A percentile compares a stretch with the other conserved stretches of the same genome.
These are phyloP conservation scores for Diaporthe australafricana DNA, from an alignment of 2,329 filamentous ascomycete species.

Conservation along the genomic window DNA sequence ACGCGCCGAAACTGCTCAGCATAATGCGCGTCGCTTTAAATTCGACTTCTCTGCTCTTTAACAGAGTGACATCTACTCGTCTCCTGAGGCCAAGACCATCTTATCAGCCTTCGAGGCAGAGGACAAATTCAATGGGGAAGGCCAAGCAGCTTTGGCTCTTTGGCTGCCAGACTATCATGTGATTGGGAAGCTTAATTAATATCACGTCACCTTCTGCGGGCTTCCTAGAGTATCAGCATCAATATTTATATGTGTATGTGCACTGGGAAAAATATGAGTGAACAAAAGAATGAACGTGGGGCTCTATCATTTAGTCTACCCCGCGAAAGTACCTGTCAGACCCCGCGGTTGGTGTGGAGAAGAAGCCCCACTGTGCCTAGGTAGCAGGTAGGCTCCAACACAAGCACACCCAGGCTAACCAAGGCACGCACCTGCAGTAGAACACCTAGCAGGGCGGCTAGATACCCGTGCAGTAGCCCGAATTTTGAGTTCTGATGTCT, in stretches of 20 bases:
- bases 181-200: too few species aligned
- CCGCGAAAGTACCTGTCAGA: neutral
- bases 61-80: too few species aligned
- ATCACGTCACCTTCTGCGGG: neutral
- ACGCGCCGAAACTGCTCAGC: neutral
- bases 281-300: neutral
- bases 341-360: conserved; percentile 1
- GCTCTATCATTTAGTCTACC: neutral
- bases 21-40: too few species aligned
- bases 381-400: neutral
- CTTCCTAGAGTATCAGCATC: too few species aligned
- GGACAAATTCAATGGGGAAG: too few species aligned
- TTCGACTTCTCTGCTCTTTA: too few species aligned
- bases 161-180: too few species aligned
- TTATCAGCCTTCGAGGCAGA: too few species aligned
- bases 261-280: too few species aligned
- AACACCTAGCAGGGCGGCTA: neutral
- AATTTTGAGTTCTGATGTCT: conserved; percentile 6
- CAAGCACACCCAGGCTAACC: neutral
- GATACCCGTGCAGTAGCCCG: conserved; percentile 7
- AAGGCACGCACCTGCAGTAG: neutral
- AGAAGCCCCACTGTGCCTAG: neutral
- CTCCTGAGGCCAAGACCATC: too few species aligned
- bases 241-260: too few species aligned
- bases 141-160: too few species aligned